These are phyloP conservation scores for Blastocystis sp. DNA, from an alignment of 352 stramenopile genomes.

Conservation along the genomic window DNA sequence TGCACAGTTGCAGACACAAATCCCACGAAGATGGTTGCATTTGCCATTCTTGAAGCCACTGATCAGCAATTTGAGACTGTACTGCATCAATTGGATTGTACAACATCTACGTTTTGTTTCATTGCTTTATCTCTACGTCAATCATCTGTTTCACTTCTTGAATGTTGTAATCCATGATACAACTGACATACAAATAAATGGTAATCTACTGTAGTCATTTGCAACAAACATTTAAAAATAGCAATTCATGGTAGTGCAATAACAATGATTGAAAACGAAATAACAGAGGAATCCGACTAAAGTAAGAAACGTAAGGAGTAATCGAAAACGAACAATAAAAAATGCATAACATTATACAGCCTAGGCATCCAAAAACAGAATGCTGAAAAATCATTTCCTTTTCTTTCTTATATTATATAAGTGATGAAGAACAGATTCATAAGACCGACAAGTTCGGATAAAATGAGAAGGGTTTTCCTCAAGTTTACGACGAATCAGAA, in stretches of 20 bases:
- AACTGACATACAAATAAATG: background rate
- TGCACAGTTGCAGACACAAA: background rate
- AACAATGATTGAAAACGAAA: background rate
- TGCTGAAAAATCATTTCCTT: background rate
- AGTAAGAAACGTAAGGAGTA: too few relatives aligned
- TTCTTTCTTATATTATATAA: background rate
- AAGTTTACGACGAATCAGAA: too few relatives aligned
- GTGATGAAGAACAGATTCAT: background rate
- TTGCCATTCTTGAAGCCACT: conserved; percentile 54
- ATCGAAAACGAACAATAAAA: too few relatives aligned
- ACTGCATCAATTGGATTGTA: conserved; percentile 29
- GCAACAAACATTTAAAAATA: background rate
- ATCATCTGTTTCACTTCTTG: conserved; percentile 1
- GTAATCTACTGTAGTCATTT: background rate
- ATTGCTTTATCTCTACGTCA: background rate
- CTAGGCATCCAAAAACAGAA: too few relatives aligned
- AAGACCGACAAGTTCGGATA: background rate
- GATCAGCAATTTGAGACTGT: conserved; percentile 28
- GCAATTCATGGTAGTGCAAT: background rate
- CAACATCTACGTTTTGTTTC: conserved; percentile 4
- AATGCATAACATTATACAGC: too few relatives aligned
- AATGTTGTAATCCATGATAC: background rate
- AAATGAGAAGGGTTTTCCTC: background rate
- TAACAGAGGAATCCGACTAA: background rate
- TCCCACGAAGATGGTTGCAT: background rate